These are phyloP conservation scores for Cercospora beticola DNA, from an alignment of 2,329 filamentous ascomycete genomes.

Conservation along the genomic window DNA sequence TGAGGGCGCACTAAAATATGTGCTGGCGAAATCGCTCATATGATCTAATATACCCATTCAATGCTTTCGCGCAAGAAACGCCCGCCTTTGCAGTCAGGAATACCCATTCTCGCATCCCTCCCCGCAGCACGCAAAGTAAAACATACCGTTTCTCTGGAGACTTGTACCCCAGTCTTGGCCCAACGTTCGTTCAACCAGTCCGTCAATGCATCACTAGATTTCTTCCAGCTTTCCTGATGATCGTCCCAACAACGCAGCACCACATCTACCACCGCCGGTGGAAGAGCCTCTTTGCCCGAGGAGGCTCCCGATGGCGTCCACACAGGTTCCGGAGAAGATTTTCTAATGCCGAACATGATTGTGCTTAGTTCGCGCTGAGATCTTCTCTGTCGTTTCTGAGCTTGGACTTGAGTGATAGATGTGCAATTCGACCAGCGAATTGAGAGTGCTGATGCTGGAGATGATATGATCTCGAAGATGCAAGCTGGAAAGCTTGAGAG, in stretches of 20 bases:
- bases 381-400: neutral
- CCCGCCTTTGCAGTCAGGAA: constrained; percentile 23
- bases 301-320: constrained; percentile 14
- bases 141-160: constrained; percentile 28
- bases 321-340: neutral
- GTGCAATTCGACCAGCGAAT: constrained; percentile 6
- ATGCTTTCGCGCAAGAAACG: constrained; percentile 14
- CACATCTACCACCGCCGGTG: constrained; percentile 23
- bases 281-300: constrained; percentile 15
- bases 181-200: constrained; percentile 34
- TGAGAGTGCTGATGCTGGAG: neutral
- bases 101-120: constrained; percentile 23
- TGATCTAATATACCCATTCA: constrained; percentile 4
- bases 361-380: neutral
- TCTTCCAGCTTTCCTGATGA: constrained; percentile 22
- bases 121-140: constrained; percentile 27
- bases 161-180: constrained; percentile 30
- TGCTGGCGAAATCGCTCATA: neutral
- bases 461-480: neutral
- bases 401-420: neutral
- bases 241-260: constrained; percentile 27
- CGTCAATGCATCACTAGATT: constrained; percentile 30
- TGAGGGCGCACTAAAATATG: neutral
- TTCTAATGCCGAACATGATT: constrained; percentile 4
- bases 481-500: neutral